Conservation (phyloP, 176 grass and related monocot genomes). For the Zea mays region DNA sequence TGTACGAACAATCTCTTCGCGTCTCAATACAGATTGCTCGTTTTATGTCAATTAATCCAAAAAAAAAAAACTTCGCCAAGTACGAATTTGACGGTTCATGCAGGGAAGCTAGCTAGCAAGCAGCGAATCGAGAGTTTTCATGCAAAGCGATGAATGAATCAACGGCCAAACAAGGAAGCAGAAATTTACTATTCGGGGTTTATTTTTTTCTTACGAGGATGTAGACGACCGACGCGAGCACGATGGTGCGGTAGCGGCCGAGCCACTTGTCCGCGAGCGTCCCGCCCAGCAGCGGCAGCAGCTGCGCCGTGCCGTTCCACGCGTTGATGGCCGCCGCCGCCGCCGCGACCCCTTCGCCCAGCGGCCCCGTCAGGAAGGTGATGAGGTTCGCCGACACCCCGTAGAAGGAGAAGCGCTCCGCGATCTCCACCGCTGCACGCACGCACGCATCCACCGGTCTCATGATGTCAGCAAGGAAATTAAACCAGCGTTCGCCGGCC, state of each 20-base stretch:
- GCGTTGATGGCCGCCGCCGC: constrained; percentile 50
- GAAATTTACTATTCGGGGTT: not conserved
- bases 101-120: not conserved
- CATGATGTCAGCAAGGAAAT: not conserved
- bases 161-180: not conserved
- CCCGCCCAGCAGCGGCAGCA: constrained; percentile 56
- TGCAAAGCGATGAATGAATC: not conserved
- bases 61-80: not conserved
- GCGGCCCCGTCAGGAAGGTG: constrained; percentile 58
- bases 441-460: not conserved
- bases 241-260: constrained; percentile 49
- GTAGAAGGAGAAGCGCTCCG: constrained; percentile 50
- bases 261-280: constrained; percentile 47
- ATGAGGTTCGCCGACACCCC: constrained; percentile 52
- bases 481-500: not conserved
- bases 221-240: constrained; percentile 30
- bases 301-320: constrained; percentile 48
- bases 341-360: constrained; percentile 40
- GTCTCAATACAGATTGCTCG: not conserved
- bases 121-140: not conserved
- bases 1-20: not conserved
- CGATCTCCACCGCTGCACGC: constrained; percentile 56
- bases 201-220: constrained; percentile 14
- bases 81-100: not conserved
- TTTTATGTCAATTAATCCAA: not conserved